Evolutionary conservation across 495 filamentous ascomycete species (phyloP), one percentile per base, ranked within the genome.

Genomic region (Aspergillus egyptiacus): DNA sequence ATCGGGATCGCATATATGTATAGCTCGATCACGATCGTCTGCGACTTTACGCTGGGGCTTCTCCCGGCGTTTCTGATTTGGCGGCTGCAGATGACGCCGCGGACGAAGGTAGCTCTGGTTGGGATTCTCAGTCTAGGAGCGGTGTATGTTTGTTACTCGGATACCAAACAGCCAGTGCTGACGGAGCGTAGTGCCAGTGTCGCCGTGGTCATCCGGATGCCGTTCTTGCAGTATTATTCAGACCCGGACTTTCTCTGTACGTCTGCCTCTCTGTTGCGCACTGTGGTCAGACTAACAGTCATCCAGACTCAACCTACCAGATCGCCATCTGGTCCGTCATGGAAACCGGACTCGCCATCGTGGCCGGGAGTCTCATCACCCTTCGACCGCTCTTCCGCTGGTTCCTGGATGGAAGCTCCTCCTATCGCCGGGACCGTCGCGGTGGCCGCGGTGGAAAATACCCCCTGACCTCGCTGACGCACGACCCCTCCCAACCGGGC

Each of bases 291-390:
- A 3, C 34, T 25, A 15, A 55, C 50, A n/a, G n/a, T 44, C 49
- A 9, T 1, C 24, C n/a, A 66, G 63, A 57, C 20, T 54, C 59
- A 1, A 64, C 61, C 15, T 53, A 41, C 20, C 50, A 61, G 13
- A 59, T 67, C 30, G 55, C 55, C 18, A 60, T 69, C 31, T 68
- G 66, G 65, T 62, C 63, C 5, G 49, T 54, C 11, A 38, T 68
- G 8, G 66, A 70, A 44, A 54, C 55, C 6, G 59, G 62, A 15
- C 54, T 70, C 25, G 69, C 59, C 14, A 69, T 70, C 50, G 57
- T 62, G 3, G 64, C 65, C 7, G 66, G 64, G 18, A 67, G 67
- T 39, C 58, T 72, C n/a, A 54, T 62, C 17, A 66, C 62, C 14
- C 56, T 69, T 22, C 66, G 67, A 5, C 67, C 69, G 4, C 28